Percentiles rank a stretch among this genome's conserved stretches.
Conservation (phyloP, 441 rosid species). For the Adansonia gregorii region DNA sequence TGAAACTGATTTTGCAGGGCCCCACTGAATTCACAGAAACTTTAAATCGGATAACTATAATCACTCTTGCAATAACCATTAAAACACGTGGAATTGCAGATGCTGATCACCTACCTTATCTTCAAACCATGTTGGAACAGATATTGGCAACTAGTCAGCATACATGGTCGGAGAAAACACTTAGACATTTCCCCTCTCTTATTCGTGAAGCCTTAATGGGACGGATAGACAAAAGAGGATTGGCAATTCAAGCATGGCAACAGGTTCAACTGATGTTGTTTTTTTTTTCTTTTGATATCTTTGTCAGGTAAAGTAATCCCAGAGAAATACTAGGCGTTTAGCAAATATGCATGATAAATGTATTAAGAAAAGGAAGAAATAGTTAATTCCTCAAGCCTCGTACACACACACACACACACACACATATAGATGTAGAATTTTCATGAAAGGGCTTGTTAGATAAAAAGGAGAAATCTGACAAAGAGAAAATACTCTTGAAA, state of each 20-base stretch:
- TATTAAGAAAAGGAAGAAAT: slow-evolving; percentile 10
- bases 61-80: slow-evolving; percentile 90
- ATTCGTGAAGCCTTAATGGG: slow-evolving; percentile 72
- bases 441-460: slow-evolving; percentile 21
- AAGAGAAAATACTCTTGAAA: not conserved
- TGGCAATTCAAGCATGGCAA: slow-evolving; percentile 86
- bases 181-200: slow-evolving; percentile 80
- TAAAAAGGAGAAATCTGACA: not conserved
- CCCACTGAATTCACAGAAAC: slow-evolving; percentile 99
- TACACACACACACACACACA: too few relatives aligned
- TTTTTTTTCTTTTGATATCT: slow-evolving; percentile 5
- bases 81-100: slow-evolving; percentile 98
- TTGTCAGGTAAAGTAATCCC: not conserved
- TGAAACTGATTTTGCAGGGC: slow-evolving; percentile 58
- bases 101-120: slow-evolving; percentile 89
- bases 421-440: not conserved
- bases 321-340: not conserved
- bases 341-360: not conserved
- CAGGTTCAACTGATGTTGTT: slow-evolving; percentile 46
- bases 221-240: slow-evolving; percentile 73
- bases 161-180: slow-evolving; percentile 93
- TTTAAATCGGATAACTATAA: slow-evolving; percentile 78
- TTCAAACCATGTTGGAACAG: slow-evolving; percentile 92
- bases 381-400: not conserved
- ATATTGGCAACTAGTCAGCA: slow-evolving; percentile 89